phyloP scores from a whole-genome alignment of 148 eudicot species.

The Cornus florida region DNA sequence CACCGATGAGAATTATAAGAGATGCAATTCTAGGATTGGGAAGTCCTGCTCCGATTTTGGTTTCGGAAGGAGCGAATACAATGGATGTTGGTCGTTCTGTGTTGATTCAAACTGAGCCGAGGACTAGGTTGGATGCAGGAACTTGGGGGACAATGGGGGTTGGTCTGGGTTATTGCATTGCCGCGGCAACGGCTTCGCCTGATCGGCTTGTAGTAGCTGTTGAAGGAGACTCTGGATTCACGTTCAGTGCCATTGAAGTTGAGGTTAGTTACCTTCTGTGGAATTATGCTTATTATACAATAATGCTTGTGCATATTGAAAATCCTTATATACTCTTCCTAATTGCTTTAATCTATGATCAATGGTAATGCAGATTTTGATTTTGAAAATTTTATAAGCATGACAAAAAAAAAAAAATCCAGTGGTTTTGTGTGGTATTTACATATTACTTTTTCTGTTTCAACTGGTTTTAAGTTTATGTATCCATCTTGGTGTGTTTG shows the following conservation, averaged over 20 bases:
- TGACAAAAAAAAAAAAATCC: not conserved
- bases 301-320: not conserved
- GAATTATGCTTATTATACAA: not conserved
- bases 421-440: not conserved
- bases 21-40: conserved; percentile 75
- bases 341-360: not conserved
- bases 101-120: conserved; percentile 84
- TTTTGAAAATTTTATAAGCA: not conserved
- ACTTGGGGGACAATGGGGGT: conserved; percentile 99
- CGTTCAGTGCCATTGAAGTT: conserved; percentile 98
- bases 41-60: conserved; percentile 82
- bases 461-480: too few species aligned
- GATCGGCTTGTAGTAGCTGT: conserved; percentile 96
- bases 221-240: conserved; percentile 98
- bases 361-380: too few species aligned
- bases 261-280: conserved; percentile 58
- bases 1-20: conserved; percentile 93
- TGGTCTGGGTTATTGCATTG: conserved; percentile 97
- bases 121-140: conserved; percentile 98
- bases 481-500: too few species aligned
- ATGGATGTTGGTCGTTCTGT: conserved; percentile 96
- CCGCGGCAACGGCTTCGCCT: conserved; percentile 97
- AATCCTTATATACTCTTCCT: not conserved
- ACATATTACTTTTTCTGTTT: too few species aligned
- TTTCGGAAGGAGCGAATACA: conserved; percentile 95